Evolutionary conservation across 805 yeast species (phyloP).

Genomic region (Sugiyamaella mastotermitis): DNA sequence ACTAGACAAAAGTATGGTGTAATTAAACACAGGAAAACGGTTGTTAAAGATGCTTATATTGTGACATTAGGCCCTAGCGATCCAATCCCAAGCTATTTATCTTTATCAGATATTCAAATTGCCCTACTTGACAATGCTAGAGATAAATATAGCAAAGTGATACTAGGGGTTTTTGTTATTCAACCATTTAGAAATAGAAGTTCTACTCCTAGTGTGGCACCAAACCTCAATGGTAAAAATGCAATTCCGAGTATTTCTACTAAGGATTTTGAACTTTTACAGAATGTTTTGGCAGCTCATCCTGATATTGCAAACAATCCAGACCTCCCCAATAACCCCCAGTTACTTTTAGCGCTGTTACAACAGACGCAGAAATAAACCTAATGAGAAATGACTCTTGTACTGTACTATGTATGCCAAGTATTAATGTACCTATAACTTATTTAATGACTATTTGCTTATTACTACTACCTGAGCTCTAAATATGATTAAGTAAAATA

Average conservation of each 20-base stretch:
- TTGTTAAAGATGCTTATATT: conserved; percentile 61
- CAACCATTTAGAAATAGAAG: conserved; percentile 3
- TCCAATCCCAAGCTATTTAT: conserved; percentile 20
- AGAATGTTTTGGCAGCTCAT: conserved; percentile 19
- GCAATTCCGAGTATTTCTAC: conserved; percentile 20
- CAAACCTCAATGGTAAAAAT: too few species aligned
- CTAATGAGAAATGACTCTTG: conserved; percentile 1
- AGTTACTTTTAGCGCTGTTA: conserved; percentile 23
- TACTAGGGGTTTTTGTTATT: conserved; percentile 16
- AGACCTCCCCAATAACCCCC: conserved; percentile 24
- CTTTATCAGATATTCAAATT: conserved; percentile 7
- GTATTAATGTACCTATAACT: too few species aligned
- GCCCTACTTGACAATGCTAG: background rate
- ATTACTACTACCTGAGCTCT: too few species aligned
- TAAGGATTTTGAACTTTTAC: conserved; percentile 21
- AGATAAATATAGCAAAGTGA: conserved; percentile 3
- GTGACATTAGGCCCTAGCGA: conserved; percentile 34
- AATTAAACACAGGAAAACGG: conserved; percentile 41
- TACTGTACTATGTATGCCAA: background rate
- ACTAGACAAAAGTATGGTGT: conserved; percentile 52
- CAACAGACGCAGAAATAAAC: conserved; percentile 19
- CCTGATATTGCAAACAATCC: conserved; percentile 27
- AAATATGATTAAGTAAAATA: too few species aligned
- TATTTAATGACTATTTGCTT: too few species aligned
- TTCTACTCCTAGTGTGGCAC: too few species aligned